Evolutionary conservation across 23 red algal species (phyloP), one percentile per base, ranked within the genome.

Genomic region (Gracilaria gracilis): DNA sequence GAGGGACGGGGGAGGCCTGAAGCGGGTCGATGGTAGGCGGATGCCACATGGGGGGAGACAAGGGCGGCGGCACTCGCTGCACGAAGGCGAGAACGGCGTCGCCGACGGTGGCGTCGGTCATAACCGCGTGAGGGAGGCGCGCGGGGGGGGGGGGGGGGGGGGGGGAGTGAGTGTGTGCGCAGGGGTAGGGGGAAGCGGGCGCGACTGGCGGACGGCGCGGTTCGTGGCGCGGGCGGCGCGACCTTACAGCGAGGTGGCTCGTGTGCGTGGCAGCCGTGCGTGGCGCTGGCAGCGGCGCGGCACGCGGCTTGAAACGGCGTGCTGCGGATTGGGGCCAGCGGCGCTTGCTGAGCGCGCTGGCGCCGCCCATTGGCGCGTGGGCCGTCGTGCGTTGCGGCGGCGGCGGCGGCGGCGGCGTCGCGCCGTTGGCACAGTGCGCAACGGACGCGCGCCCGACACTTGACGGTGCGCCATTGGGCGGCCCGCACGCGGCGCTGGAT

Each of bases 231-330:
- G 64, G 64, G 64, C 61, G 35, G 69, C 40, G 42, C 72, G 42
- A 77, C 72, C 72, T 77, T 77, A 77, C 72, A 77, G 72, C 72
- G 42, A 51, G 67, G 35, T 73, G 67, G 67, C 67, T 73, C 67
- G 67, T 35, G 67, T 24, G 64, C 64, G 72, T 51, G 38, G 72
- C 39, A 77, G 72, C 72, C 72, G 46, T 77, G 72, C 72, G 72
- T 77, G 72, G 72, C 72, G 72, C 72, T 77, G 72, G 72, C 72
- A 69, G 64, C 64, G 64, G 64, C 64, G 64, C 64, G 33, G 64
- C 64, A 62, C 59, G 23, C 59, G 59, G 59, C 59, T 29, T 29
- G 29, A 62, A 28, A 55, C n/a, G 51, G 51, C 51, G 51, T 19
- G 16, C 51, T 8, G n/a, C n/a, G n/a, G 42, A 46, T 4, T 4